These are phyloP conservation scores for Parietaria judaica DNA, from an alignment of 306 rosid species.

Conservation along the genomic window DNA sequence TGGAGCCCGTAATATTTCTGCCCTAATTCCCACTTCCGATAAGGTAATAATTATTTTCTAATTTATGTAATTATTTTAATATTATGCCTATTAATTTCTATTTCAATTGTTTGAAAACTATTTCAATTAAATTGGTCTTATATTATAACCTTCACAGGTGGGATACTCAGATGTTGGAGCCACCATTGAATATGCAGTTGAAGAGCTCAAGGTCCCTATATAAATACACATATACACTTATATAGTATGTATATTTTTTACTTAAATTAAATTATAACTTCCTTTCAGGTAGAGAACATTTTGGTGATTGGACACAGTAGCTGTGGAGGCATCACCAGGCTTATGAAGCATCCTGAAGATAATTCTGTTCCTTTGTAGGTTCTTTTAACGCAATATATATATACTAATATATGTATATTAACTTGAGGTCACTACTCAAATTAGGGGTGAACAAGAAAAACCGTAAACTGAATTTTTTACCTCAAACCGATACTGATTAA, in stretches of 20 bases:
- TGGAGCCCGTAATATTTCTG: slow-evolving; percentile 55
- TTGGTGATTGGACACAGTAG: slow-evolving; percentile 60
- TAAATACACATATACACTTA: not conserved
- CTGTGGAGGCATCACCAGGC: slow-evolving; percentile 63
- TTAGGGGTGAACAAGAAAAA: too few species aligned
- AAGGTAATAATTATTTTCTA: slow-evolving; percentile 27
- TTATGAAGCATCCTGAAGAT: slow-evolving; percentile 53
- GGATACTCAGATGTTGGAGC: slow-evolving; percentile 56
- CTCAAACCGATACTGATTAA: too few species aligned
- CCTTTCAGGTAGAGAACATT: slow-evolving; percentile 42
- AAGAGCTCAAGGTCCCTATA: slow-evolving; percentile 27
- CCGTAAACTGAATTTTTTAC: too few species aligned
- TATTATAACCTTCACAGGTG: slow-evolving; percentile 18
- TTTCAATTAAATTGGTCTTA: not conserved
- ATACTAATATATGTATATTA: too few species aligned
- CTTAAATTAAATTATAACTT: too few species aligned
- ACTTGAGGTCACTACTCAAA: too few species aligned
- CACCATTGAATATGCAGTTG: slow-evolving; percentile 49
- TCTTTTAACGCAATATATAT: not conserved
- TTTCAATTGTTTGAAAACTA: not conserved
- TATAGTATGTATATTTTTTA: not conserved
- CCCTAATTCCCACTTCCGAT: slow-evolving; percentile 51
- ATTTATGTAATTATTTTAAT: not conserved
- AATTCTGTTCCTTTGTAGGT: slow-evolving; percentile 34
- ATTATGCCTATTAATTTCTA: not conserved